phyloP scores from a whole-genome alignment of 129 eudicot species.

The Flaveria ramosissima region DNA sequence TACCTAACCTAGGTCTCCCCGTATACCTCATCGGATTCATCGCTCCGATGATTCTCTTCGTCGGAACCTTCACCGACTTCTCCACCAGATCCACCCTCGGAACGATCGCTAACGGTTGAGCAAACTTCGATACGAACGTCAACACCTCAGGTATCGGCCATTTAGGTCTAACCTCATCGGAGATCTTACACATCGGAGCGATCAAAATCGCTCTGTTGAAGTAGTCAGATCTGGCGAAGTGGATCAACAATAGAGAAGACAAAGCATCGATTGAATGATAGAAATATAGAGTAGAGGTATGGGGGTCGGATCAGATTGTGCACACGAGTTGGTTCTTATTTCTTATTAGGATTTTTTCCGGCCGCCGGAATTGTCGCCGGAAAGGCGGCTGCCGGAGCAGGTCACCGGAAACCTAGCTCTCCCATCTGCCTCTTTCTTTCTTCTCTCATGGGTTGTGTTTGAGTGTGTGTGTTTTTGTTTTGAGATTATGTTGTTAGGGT shows the following conservation, averaged over 20 bases:
- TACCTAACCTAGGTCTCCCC: conserved; percentile 92
- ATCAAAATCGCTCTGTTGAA: conserved; percentile 68
- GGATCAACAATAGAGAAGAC: conserved; percentile 54
- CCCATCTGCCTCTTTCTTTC: too few relatives aligned
- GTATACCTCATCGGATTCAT: conserved; percentile 77
- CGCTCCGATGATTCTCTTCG: conserved; percentile 50
- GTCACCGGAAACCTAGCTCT: too few relatives aligned
- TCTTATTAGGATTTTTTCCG: too few relatives aligned
- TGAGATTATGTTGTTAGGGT: too few relatives aligned
- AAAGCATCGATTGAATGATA: too few relatives aligned
- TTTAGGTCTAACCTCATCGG: conserved; percentile 64
- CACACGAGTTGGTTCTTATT: too few relatives aligned
- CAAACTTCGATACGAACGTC: conserved; percentile 55
- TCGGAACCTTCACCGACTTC: conserved; percentile 71
- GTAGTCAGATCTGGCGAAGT: conserved; percentile 33
- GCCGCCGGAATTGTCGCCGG: too few relatives aligned
- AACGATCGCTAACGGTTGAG: conserved; percentile 75
- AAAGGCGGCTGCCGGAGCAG: too few relatives aligned
- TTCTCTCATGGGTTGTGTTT: too few relatives aligned
- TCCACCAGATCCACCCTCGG: conserved; percentile 78
- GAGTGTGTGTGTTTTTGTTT: too few relatives aligned
- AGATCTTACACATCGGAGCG: conserved; percentile 89
- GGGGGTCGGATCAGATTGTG: too few relatives aligned
- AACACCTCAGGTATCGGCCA: conserved; percentile 88
- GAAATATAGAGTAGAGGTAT: too few relatives aligned